These are phyloP conservation scores for Daedaleopsis nitida DNA, from an alignment of 768 basidiomycete genomes.

Conservation along the genomic window DNA sequence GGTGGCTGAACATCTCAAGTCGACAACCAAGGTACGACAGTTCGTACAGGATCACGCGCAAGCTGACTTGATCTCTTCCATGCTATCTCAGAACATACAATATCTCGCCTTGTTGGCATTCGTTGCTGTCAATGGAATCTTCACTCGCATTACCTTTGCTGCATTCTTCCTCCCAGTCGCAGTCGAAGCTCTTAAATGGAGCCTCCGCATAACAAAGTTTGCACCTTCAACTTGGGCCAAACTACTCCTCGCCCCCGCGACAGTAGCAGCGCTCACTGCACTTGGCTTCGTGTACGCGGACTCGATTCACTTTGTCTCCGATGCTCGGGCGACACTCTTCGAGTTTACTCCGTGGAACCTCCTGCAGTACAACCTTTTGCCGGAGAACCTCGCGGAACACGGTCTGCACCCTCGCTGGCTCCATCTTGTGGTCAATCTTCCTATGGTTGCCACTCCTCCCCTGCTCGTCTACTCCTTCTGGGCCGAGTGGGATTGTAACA, in stretches of 20 bases:
- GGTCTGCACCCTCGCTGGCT: constrained; percentile 45
- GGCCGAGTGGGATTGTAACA: constrained; percentile 20
- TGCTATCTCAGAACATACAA: not conserved
- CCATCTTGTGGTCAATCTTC: constrained; percentile 41
- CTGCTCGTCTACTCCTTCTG: constrained; percentile 25
- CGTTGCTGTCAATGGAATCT: constrained; percentile 32
- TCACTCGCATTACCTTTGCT: constrained; percentile 40
- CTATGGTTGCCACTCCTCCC: constrained; percentile 40
- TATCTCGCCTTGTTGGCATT: constrained; percentile 15
- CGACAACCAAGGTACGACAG: constrained; percentile 1
- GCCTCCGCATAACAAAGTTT: constrained; percentile 3
- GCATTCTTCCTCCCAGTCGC: constrained; percentile 36
- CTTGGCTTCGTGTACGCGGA: constrained; percentile 31
- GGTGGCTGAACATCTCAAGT: not conserved
- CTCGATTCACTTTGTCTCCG: constrained; percentile 34
- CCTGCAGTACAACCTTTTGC: constrained; percentile 38
- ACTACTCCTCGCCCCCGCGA: constrained; percentile 25
- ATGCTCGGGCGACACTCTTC: constrained; percentile 17
- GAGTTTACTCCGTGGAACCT: constrained; percentile 42
- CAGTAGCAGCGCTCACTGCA: constrained; percentile 22
- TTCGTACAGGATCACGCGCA: not conserved
- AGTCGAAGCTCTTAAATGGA: constrained; percentile 26
- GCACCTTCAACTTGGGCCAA: not conserved
- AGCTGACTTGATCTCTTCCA: not conserved
- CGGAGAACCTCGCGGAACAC: constrained; percentile 39